Evolutionary conservation across 768 basidiomycete genomes (phyloP).

Genomic region (Termitomyces sp.): DNA sequence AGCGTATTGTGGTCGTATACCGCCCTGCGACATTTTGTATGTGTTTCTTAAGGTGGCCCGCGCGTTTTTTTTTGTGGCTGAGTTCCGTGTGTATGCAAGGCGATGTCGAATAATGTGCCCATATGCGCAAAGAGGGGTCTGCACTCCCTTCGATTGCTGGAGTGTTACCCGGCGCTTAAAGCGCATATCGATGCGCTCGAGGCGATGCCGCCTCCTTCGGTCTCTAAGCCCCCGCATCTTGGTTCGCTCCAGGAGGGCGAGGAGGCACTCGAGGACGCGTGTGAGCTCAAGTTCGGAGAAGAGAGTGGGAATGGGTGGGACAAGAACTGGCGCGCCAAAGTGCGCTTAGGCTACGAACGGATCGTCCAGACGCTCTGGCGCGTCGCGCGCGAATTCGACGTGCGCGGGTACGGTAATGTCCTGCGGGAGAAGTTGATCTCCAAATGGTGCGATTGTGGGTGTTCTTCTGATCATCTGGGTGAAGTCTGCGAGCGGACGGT

Average conservation of each 20-base stretch:
- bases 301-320: slow-evolving; percentile 43
- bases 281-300: slow-evolving; percentile 53
- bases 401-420: slow-evolving; percentile 67
- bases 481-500: slow-evolving; percentile 78
- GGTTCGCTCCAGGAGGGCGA: slow-evolving; percentile 58
- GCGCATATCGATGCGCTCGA: slow-evolving; percentile 63
- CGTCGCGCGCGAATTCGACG: slow-evolving; percentile 69
- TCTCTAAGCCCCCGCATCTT: slow-evolving; percentile 67
- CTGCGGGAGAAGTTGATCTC: slow-evolving; percentile 69
- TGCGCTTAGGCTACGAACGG: slow-evolving; percentile 65
- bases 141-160: slow-evolving; percentile 65
- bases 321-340: slow-evolving; percentile 56
- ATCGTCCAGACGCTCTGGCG: slow-evolving; percentile 66
- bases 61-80: not conserved
- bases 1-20: slow-evolving; percentile 81
- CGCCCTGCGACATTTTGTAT: slow-evolving; percentile 70
- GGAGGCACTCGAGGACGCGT: slow-evolving; percentile 64
- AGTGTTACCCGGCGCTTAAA: slow-evolving; percentile 57
- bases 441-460: slow-evolving; percentile 83
- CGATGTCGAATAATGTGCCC: slow-evolving; percentile 65
- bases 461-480: slow-evolving; percentile 74
- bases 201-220: slow-evolving; percentile 51
- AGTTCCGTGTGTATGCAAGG: slow-evolving; percentile 34
- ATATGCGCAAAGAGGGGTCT: slow-evolving; percentile 66
- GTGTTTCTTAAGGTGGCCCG: slow-evolving; percentile 24